Evolutionary conservation across 2,329 filamentous ascomycete genomes (phyloP).

Genomic region (Penicillium sp.): DNA sequence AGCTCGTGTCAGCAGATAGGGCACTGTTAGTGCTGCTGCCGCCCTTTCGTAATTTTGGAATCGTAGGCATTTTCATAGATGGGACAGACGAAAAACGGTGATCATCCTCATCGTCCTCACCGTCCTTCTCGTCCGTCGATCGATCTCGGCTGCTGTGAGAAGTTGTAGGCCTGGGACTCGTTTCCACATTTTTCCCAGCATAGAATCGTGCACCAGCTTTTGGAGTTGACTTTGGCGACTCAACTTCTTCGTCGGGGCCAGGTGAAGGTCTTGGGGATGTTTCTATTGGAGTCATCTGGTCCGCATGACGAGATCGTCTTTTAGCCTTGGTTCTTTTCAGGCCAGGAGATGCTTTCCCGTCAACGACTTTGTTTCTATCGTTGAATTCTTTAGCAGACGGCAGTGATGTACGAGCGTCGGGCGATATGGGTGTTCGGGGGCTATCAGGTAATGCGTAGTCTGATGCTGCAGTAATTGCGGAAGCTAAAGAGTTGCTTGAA

Average conservation of each 20-base stretch:
- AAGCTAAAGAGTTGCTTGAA: slow-evolving; percentile 26
- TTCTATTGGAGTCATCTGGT: slow-evolving; percentile 26
- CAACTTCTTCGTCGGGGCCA: slow-evolving; percentile 19
- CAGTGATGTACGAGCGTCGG: slow-evolving; percentile 25
- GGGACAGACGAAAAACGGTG: slow-evolving; percentile 45
- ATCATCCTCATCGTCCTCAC: slow-evolving; percentile 26
- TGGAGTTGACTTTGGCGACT: slow-evolving; percentile 14
- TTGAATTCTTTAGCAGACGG: slow-evolving; percentile 24
- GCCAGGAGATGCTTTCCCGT: slow-evolving; percentile 30
- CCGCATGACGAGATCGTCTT: slow-evolving; percentile 36
- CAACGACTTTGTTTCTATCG: slow-evolving; percentile 20
- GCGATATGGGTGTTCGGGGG: slow-evolving; percentile 19
- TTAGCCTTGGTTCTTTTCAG: slow-evolving; percentile 41
- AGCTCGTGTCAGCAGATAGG: slow-evolving; percentile 7
- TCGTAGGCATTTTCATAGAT: slow-evolving; percentile 42
- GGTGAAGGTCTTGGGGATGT: slow-evolving; percentile 21
- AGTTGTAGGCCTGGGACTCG: slow-evolving; percentile 2
- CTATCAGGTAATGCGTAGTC: slow-evolving; percentile 25
- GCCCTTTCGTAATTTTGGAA: slow-evolving; percentile 39
- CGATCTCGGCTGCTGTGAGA: slow-evolving; percentile 22
- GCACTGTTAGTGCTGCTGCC: slow-evolving; percentile 27
- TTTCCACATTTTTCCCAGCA: neutral
- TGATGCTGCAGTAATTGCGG: slow-evolving; percentile 31
- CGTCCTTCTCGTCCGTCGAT: slow-evolving; percentile 22
- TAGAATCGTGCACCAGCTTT: slow-evolving; percentile 13